phyloP scores from a whole-genome alignment of 768 basidiomycete species.

The Boletus barrowsii region DNA sequence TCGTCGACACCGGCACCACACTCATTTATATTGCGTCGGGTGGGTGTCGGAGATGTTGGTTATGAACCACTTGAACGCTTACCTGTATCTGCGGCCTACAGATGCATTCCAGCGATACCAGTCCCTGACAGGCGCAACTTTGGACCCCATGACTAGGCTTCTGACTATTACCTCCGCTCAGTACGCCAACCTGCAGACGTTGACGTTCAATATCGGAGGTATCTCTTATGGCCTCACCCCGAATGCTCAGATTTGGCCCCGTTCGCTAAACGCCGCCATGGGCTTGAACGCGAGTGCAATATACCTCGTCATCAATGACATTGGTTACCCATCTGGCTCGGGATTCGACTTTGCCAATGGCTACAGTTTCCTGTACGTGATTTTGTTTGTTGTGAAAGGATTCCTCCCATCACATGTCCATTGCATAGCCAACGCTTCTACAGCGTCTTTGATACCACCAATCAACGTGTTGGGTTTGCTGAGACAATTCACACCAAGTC shows the following conservation, averaged over 20 bases:
- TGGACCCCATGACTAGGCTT: neutral
- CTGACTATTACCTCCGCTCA: neutral
- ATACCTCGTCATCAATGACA: neutral
- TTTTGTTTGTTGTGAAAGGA: too few relatives aligned
- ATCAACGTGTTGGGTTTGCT: conserved; percentile 38
- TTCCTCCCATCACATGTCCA: too few relatives aligned
- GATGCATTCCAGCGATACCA: neutral
- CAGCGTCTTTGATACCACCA: neutral
- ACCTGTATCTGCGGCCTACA: neutral
- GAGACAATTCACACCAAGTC: conserved; percentile 26
- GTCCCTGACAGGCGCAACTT: neutral
- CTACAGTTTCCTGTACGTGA: neutral
- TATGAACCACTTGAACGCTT: too few relatives aligned
- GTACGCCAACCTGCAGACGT: neutral
- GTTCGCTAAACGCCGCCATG: neutral
- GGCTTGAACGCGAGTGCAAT: neutral
- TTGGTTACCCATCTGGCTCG: neutral
- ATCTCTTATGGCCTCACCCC: neutral
- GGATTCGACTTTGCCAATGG: neutral
- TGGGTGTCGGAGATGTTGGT: conserved; percentile 1
- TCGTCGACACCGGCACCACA: conserved; percentile 35
- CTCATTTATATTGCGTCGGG: conserved; percentile 21
- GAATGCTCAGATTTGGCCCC: neutral
- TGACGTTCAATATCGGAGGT: neutral
- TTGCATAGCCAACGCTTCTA: too few relatives aligned